Evolutionary conservation across 805 yeast species (phyloP).

Genomic region (Kodamaea sagamina): DNA sequence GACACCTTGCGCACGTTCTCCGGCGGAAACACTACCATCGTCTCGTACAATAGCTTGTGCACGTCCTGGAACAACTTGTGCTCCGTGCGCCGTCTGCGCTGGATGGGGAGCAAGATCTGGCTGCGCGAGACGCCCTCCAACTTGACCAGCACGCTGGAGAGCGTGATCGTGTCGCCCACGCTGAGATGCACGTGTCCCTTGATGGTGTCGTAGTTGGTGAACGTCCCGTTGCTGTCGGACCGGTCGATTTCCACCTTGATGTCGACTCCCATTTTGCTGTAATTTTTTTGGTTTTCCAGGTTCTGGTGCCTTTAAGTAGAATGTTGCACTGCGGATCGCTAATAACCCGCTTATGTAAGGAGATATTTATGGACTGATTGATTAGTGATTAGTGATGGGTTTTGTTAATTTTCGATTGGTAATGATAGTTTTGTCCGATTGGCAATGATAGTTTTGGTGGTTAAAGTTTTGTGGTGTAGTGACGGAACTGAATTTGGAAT

Average conservation of each 20-base stretch:
- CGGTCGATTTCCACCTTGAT: constrained; percentile 40
- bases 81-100: constrained; percentile 11
- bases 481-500: too few species aligned
- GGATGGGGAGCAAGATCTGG: constrained; percentile 31
- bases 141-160: constrained; percentile 52
- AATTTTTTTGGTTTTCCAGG: background rate
- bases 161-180: constrained; percentile 42
- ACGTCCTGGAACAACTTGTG: constrained; percentile 30
- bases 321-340: too few species aligned
- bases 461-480: too few species aligned
- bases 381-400: too few species aligned
- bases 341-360: too few species aligned
- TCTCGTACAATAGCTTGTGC: constrained; percentile 52
- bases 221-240: constrained; percentile 38
- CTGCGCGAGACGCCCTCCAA: constrained; percentile 51
- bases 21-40: constrained; percentile 54
- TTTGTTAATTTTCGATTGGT: too few species aligned
- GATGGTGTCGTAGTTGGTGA: constrained; percentile 49
- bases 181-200: constrained; percentile 42
- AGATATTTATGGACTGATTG: too few species aligned
- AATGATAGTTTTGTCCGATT: too few species aligned
- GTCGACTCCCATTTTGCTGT: constrained; percentile 13
- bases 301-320: background rate
- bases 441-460: too few species aligned
- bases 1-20: constrained; percentile 47